phyloP scores from a whole-genome alignment of 768 basidiomycete genomes.

The Auriscalpium microsporum region DNA sequence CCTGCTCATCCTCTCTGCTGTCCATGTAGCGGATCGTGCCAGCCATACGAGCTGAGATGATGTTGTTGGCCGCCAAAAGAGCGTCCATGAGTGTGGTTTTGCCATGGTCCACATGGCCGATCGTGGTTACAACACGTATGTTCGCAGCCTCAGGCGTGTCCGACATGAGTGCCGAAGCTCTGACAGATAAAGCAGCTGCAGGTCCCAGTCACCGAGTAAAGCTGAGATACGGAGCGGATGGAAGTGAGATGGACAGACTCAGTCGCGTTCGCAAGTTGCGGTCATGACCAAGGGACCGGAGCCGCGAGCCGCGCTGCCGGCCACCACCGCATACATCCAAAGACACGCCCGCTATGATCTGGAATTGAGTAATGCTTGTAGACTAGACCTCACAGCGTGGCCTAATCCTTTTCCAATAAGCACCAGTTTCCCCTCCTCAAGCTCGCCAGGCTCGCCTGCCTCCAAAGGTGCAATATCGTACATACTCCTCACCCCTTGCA shows the following conservation, averaged over 20 bases:
- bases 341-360: no score
- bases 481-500: conserved; percentile 88
- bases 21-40: conserved; percentile 39
- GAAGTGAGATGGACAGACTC: no score
- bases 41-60: no score
- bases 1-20: conserved; percentile 93
- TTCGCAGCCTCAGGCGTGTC: conserved; percentile 30
- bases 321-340: no score
- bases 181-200: conserved; percentile 21
- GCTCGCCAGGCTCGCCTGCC: conserved; percentile 38
- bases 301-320: no score
- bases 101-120: conserved; percentile 92
- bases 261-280: no score
- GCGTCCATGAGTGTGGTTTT: conserved; percentile 95
- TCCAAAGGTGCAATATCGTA: conserved; percentile 57
- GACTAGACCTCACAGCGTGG: conserved; percentile 18
- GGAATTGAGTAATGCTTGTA: no score
- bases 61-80: conserved; percentile 25
- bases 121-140: conserved; percentile 74
- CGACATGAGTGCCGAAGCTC: conserved; percentile 1
- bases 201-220: no score
- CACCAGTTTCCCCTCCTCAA: conserved; percentile 70
- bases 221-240: no score
- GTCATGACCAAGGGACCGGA: no score
- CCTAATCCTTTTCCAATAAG: conserved; percentile 79